Evolutionary conservation across 441 rosid species (phyloP), one percentile per base, ranked within the genome.

Genomic region (Biscutella auriculata): DNA sequence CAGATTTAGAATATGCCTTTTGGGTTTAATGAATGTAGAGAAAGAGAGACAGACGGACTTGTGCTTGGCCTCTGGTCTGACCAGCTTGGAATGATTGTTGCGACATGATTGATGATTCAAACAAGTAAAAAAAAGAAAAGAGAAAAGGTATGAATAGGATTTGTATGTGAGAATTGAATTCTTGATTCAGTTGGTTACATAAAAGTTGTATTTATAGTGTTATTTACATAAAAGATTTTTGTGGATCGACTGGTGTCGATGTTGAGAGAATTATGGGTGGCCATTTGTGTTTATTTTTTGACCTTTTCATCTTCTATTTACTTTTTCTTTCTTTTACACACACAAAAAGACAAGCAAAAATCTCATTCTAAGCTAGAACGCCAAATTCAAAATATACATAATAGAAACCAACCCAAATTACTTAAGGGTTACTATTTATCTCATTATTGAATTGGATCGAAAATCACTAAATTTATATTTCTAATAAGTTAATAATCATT

Each of bases 61-160:
- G 65, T 42, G 65, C 52, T 25, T 66, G 61, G 53, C 62, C 76
- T 8, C 12, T 45, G 32, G 56, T 30, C 28, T 66, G 65, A 6
- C 62, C 68, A 32, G 76, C 65, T n/a, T 57, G 51, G 53, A 66
- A 51, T 43, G 67, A 35, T 57, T 71, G 69, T 40, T 71, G 72
- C 0, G 72, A 67, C 72, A 67, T 67, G 37, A 43, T 43, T 57
- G 40, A 9, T 66, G 41, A 51, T 60, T 45, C 21, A 29, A n/a
- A n/a, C n/a, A n/a, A n/a, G n/a, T n/a, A n/a, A n/a, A n/a, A n/a
- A n/a, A n/a, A n/a, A n/a, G n/a, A n/a, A n/a, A n/a, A n/a, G n/a
- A n/a, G n/a, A n/a, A 51, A 49, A 28, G 2, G 4, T 34, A 8
- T 19, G 14, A 28, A 8, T 26, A 58, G 5, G 16, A 2, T 59